Conservation (phyloP, 228 moss, liverwort and hornwort genomes). For the Sphagnum magellanicum region DNA sequence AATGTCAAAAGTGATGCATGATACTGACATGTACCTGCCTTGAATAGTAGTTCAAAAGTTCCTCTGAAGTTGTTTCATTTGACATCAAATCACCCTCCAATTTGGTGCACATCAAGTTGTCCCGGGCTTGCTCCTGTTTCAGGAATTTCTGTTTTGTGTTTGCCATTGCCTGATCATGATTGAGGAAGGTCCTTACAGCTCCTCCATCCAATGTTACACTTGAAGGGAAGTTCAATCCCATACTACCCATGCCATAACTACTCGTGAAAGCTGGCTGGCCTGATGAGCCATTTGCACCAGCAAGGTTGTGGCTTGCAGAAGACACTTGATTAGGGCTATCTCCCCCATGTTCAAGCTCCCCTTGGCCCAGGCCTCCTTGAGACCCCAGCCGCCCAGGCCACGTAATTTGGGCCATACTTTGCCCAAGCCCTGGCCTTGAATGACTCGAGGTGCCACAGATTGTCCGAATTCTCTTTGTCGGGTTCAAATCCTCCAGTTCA, state of each 20-base stretch:
- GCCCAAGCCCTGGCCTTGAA: conserved; percentile 36
- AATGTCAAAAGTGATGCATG: neutral
- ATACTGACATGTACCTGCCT: conserved; percentile 2
- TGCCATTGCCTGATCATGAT: conserved; percentile 1
- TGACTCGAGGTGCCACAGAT: conserved; percentile 27
- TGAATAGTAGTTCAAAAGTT: conserved; percentile 1
- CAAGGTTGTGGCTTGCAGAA: conserved; percentile 29
- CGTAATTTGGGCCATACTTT: conserved; percentile 22
- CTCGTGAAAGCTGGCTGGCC: conserved; percentile 23
- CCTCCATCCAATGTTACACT: conserved; percentile 50
- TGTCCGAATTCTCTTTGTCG: conserved; percentile 25
- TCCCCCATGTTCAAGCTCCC: conserved; percentile 37
- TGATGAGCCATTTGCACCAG: conserved; percentile 19
- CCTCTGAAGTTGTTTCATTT: conserved; percentile 1
- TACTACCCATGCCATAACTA: conserved; percentile 26
- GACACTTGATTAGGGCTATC: conserved; percentile 21
- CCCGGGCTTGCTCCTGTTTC: conserved; percentile 5
- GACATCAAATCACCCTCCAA: conserved; percentile 8
- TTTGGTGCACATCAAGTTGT: conserved; percentile 2
- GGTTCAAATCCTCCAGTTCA: conserved; percentile 27
- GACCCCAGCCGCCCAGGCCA: conserved; percentile 38
- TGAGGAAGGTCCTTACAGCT: conserved; percentile 38
- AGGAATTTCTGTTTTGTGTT: conserved; percentile 2
- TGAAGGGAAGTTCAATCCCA: conserved; percentile 30
- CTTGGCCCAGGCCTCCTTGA: conserved; percentile 45